These are phyloP conservation scores for Paramecium octaurelia DNA, from an alignment of 73 alveolate species.

Conservation along the genomic window DNA sequence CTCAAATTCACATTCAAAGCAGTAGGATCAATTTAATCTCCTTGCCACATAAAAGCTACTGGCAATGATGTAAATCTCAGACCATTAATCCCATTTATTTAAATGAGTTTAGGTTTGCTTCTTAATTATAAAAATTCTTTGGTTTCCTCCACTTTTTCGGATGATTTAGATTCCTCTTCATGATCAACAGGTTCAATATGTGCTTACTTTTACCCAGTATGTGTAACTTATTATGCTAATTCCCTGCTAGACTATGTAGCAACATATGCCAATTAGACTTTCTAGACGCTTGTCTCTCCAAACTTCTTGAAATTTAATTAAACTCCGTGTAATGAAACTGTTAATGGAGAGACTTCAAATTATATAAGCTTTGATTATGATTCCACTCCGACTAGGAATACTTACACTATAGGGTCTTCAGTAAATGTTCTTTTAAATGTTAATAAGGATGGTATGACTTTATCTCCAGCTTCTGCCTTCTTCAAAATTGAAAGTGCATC, in stretches of 20 bases:
- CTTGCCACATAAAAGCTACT: constrained; percentile 38
- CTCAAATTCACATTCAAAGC: constrained; percentile 34
- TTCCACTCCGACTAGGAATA: constrained; percentile 16
- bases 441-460: neutral
- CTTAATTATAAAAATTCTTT: constrained; percentile 14
- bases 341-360: constrained; percentile 27
- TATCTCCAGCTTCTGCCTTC: constrained; percentile 12
- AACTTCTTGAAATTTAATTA: neutral
- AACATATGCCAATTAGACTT: constrained; percentile 36
- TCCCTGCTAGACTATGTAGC: constrained; percentile 24
- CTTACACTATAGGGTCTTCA: constrained; percentile 39
- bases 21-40: constrained; percentile 46
- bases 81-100: constrained; percentile 39
- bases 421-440: constrained; percentile 40
- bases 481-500: constrained; percentile 31
- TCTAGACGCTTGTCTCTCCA: constrained; percentile 7
- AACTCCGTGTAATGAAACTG: constrained; percentile 26
- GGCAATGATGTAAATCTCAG: constrained; percentile 14
- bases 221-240: constrained; percentile 30
- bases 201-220: constrained; percentile 29
- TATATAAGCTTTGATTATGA: neutral
- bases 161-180: neutral
- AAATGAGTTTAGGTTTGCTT: neutral
- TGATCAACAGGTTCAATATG: neutral
- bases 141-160: neutral